These are phyloP conservation scores for Tephrocybe rancida DNA, from an alignment of 768 basidiomycete genomes.

Conservation along the genomic window DNA sequence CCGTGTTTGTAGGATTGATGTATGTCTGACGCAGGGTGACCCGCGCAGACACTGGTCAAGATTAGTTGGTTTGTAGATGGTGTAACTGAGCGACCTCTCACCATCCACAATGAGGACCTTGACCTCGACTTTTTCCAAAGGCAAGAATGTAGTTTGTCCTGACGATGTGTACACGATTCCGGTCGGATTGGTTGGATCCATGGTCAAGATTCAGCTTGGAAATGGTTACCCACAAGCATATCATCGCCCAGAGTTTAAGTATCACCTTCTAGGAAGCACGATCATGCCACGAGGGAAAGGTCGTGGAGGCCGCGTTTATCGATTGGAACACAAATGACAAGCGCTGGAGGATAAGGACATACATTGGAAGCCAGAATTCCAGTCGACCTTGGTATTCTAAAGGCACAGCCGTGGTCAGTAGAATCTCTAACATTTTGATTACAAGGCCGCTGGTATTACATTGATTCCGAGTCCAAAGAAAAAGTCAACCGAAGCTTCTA, in stretches of 20 bases:
- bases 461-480: too few relatives aligned
- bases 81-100: slow-evolving; percentile 20
- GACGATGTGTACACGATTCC: slow-evolving; percentile 21
- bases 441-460: too few relatives aligned
- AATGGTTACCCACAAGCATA: background rate
- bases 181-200: slow-evolving; percentile 19
- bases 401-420: too few relatives aligned
- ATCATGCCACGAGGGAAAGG: background rate
- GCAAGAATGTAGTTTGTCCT: slow-evolving; percentile 25
- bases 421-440: too few relatives aligned
- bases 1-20: slow-evolving; percentile 33
- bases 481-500: too few relatives aligned
- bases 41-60: slow-evolving; percentile 42
- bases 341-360: too few relatives aligned
- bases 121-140: slow-evolving; percentile 42
- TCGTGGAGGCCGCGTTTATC: slow-evolving; percentile 1
- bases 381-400: too few relatives aligned
- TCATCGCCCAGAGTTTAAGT: background rate
- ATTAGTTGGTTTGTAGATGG: background rate
- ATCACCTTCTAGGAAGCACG: background rate
- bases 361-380: too few relatives aligned
- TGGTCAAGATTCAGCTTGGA: background rate
- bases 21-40: slow-evolving; percentile 43
- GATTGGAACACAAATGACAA: too few relatives aligned
- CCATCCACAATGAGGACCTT: slow-evolving; percentile 46